Evolutionary conservation across 2,329 filamentous ascomycete species (phyloP).

Genomic region (Aspergillus uvarum): DNA sequence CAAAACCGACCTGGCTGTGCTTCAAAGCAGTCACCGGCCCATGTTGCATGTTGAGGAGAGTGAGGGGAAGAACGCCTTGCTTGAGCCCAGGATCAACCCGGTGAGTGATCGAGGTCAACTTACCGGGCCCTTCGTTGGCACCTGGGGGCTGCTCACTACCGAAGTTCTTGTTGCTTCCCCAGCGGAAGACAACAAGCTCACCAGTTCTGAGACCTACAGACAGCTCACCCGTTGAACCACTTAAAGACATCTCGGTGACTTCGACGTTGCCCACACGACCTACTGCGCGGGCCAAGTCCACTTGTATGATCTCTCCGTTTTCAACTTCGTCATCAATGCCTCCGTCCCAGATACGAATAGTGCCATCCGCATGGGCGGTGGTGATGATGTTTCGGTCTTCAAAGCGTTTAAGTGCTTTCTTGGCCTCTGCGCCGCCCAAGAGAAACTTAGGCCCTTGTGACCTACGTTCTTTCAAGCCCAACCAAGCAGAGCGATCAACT

Average conservation of each 20-base stretch:
- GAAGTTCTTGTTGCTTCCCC: constrained; percentile 75
- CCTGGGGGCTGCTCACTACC: constrained; percentile 61
- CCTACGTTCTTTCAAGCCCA: constrained; percentile 84
- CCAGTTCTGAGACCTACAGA: constrained; percentile 77
- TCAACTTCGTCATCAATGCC: constrained; percentile 93
- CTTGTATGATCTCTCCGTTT: constrained; percentile 76
- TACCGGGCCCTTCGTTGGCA: constrained; percentile 62
- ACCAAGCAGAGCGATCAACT: constrained; percentile 77
- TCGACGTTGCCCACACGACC: constrained; percentile 75
- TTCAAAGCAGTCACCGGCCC: constrained; percentile 77
- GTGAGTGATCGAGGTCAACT: constrained; percentile 70
- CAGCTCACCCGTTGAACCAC: constrained; percentile 77
- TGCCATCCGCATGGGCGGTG: constrained; percentile 86
- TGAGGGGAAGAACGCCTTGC: constrained; percentile 76
- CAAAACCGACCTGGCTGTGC: constrained; percentile 89
- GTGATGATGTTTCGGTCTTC: constrained; percentile 82
- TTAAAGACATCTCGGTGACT: constrained; percentile 76
- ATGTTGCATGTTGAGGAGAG: constrained; percentile 78
- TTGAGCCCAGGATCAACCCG: constrained; percentile 71
- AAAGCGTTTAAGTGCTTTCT: constrained; percentile 69
- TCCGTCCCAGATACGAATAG: constrained; percentile 87
- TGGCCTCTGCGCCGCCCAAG: constrained; percentile 73
- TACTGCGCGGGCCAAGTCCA: constrained; percentile 80
- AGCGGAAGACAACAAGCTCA: constrained; percentile 84
- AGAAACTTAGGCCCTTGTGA: constrained; percentile 75